Evolutionary conservation across 2,329 filamentous ascomycete species (phyloP), one percentile per base, ranked within the genome.

Genomic region (Ilyonectria robusta): DNA sequence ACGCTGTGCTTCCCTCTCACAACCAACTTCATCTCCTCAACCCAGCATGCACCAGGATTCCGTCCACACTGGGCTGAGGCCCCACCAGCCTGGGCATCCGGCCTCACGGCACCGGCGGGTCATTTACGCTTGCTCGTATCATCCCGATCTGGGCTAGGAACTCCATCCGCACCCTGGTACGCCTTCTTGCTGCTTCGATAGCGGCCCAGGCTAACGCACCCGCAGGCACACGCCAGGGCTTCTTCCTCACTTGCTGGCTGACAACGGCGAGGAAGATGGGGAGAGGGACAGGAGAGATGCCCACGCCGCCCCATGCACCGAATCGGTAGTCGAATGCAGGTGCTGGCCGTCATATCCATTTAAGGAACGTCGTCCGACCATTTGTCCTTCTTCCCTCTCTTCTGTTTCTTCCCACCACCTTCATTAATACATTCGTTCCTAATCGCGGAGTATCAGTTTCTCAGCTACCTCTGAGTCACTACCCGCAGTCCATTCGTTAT

Each of bases 401-500:
- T 53, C 40, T n/a, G 37, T 26, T 26, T 15, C 35, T 66, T 70
- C 68, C 62, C 58, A 51, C 67, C 62, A 68, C 65, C 60, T 72
- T 67, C 70, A 42, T 73, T 66, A 74, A 63, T 54, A 56, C 9
- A 51, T 59, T 48, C 63, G 19, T 55, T 58, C 48, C 47, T 55
- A 21, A 31, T 72, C 37, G 69, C 72, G 72, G 72, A 66, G 48
- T 55, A 68, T 66, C 53, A 74, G 72, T 72, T 51, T 64, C 72
- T 75, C 65, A 67, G 61, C 11, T 63, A 33, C 64, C 19, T 37
- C 13, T 55, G 72, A 74, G 72, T 68, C 58, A 61, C 66, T 65
- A 47, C 48, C 70, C 73, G 67, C 69, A 70, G 64, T 72, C 66
- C 77, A 72, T 75, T 78, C 76, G 71, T 75, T 75, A 63, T 70